Percentiles rank a stretch among this genome's conserved stretches.
Evolutionary conservation across 1,139 yeast species (phyloP).

Genomic region (Tardiomyces depauwii): DNA sequence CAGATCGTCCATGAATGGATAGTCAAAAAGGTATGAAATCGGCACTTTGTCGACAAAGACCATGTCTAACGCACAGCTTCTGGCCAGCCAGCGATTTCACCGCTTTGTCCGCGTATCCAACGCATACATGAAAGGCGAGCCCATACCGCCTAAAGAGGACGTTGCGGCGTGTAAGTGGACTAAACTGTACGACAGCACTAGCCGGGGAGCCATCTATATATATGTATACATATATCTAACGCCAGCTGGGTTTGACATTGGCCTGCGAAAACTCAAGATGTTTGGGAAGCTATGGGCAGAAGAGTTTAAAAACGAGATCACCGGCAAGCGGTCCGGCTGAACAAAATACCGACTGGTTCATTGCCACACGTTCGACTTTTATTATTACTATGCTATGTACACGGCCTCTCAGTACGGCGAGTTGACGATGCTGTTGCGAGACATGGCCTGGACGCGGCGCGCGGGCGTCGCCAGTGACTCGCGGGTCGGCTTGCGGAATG

Average conservation of each 20-base stretch:
- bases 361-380: background rate
- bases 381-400: background rate
- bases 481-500: conserved; percentile 46
- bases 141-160: conserved; percentile 21
- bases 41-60: background rate
- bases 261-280: conserved; percentile 40
- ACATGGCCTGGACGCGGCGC: conserved; percentile 12
- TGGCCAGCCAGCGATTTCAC: conserved; percentile 56
- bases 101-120: conserved; percentile 60
- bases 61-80: conserved; percentile 25
- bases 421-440: conserved; percentile 23
- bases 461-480: conserved; percentile 31
- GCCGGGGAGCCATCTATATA: too few species aligned
- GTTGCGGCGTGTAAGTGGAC: conserved; percentile 8
- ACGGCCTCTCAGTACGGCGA: background rate
- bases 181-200: too few species aligned
- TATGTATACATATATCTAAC: background rate
- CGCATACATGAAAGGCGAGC: conserved; percentile 22
- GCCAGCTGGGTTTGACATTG: conserved; percentile 11
- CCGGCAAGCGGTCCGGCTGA: background rate
- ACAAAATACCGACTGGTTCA: too few species aligned
- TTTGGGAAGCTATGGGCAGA: conserved; percentile 50
- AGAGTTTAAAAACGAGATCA: conserved; percentile 46
- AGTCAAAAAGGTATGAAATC: conserved; percentile 8
- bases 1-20: conserved; percentile 15